Conservation (phyloP, 495 filamentous ascomycete species). For the Podospora australis region DNA sequence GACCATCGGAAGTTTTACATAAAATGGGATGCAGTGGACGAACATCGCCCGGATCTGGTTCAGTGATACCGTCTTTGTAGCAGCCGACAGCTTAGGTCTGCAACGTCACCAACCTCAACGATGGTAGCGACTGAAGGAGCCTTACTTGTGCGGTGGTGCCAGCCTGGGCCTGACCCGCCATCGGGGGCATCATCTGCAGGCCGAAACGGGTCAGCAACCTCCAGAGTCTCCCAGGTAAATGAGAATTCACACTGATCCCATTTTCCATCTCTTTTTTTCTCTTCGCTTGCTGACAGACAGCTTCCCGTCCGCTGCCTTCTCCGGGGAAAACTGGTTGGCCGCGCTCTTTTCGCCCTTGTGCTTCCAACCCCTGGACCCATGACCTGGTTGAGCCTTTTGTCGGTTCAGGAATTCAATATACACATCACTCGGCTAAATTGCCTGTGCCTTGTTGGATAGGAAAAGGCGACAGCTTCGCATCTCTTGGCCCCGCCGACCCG, state of each 20-base stretch:
- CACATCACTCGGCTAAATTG: slow-evolving; percentile 29
- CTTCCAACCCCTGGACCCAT: slow-evolving; percentile 14
- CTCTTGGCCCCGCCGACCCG: slow-evolving; percentile 14
- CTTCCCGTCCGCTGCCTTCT: not conserved
- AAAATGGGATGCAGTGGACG: not conserved
- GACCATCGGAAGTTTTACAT: not conserved
- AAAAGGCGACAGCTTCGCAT: slow-evolving; percentile 5
- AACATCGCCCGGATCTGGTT: not conserved
- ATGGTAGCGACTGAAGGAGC: slow-evolving; percentile 3
- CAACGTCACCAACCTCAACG: slow-evolving; percentile 8
- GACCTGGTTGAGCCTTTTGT: slow-evolving; percentile 24
- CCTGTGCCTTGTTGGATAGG: slow-evolving; percentile 19
- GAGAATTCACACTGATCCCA: not conserved
- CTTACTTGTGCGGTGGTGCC: not conserved
- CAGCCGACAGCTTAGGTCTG: slow-evolving; percentile 8
- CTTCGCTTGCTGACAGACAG: not conserved
- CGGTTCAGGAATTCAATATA: slow-evolving; percentile 24
- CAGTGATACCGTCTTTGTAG: not conserved
- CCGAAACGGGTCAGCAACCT: slow-evolving; percentile 15
- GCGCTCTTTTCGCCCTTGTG: slow-evolving; percentile 5
- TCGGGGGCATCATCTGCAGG: slow-evolving; percentile 14
- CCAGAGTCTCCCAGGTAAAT: not conserved
- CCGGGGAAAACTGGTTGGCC: slow-evolving; percentile 2
- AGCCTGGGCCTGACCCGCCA: slow-evolving; percentile 7
- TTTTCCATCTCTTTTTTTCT: too few species aligned